Evolutionary conservation across 129 eudicot genomes (phyloP).

Genomic region (Flaveria robusta): DNA sequence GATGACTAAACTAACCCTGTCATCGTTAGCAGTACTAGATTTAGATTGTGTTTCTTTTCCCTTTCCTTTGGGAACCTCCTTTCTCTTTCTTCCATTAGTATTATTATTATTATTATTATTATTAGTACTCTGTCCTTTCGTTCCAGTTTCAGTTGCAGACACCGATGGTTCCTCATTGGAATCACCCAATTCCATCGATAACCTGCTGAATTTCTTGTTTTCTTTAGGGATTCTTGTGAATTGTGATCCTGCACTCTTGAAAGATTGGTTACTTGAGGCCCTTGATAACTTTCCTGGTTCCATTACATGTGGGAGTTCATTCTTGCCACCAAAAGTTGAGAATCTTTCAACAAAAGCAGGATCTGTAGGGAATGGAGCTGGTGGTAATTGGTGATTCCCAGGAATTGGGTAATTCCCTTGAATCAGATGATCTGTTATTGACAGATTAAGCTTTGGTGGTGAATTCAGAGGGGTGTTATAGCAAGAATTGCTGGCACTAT

Average conservation of each 20-base stretch:
- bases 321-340: slow-evolving; percentile 55
- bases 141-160: slow-evolving; percentile 40
- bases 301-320: slow-evolving; percentile 28
- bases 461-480: slow-evolving; percentile 80
- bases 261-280: slow-evolving; percentile 43
- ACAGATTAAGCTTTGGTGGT: slow-evolving; percentile 67
- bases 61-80: slow-evolving; percentile 56
- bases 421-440: slow-evolving; percentile 30
- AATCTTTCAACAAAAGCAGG: slow-evolving; percentile 72
- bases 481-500: slow-evolving; percentile 59
- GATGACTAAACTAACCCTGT: slow-evolving; percentile 64
- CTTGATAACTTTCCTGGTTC: slow-evolving; percentile 47
- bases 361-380: slow-evolving; percentile 22
- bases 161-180: slow-evolving; percentile 47
- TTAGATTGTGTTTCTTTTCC: slow-evolving; percentile 49
- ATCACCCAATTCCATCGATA: slow-evolving; percentile 47
- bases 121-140: slow-evolving; percentile 34
- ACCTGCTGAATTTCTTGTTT: slow-evolving; percentile 29
- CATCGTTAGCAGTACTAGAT: slow-evolving; percentile 37
- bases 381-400: slow-evolving; percentile 24
- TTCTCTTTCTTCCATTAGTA: slow-evolving; percentile 65
- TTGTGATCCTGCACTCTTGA: slow-evolving; percentile 44
- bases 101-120: slow-evolving; percentile 17
- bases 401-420: background rate
- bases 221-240: background rate